These are phyloP conservation scores for Microstegium vimineum DNA, from an alignment of 176 grass and related monocot species.

Conservation along the genomic window DNA sequence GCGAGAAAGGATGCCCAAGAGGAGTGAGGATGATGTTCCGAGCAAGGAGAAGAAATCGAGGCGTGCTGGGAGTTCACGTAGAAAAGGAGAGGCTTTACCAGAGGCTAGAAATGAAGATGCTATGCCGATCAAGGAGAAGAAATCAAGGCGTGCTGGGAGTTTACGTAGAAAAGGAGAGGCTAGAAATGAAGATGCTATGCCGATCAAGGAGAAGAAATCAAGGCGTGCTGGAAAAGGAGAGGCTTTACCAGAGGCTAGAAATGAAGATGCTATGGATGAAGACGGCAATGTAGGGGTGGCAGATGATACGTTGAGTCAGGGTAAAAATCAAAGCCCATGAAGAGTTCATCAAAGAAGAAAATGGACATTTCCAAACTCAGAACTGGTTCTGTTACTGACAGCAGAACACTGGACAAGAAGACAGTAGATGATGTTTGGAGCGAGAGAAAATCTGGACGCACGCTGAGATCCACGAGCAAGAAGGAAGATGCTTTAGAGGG, in stretches of 20 bases:
- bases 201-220: too few species aligned
- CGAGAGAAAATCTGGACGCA: conserved; percentile 29
- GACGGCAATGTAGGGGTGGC: background rate
- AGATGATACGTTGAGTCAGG: conserved; percentile 18
- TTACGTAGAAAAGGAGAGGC: background rate
- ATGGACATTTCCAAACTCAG: conserved; percentile 16
- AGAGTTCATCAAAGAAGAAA: conserved; percentile 26
- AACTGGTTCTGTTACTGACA: conserved; percentile 14
- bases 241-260: background rate
- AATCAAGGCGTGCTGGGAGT: background rate
- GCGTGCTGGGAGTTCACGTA: background rate
- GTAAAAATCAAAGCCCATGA: conserved; percentile 2
- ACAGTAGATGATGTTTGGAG: background rate
- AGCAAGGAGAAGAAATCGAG: conserved; percentile 28
- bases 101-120: background rate
- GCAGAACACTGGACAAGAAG: background rate
- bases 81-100: background rate
- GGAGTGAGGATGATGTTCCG: conserved; percentile 7
- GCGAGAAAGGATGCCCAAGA: conserved; percentile 31
- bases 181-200: too few species aligned
- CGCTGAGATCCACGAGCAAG: conserved; percentile 33
- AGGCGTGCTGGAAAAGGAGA: too few species aligned
- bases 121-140: conserved; percentile 33
- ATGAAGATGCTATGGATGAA: conserved; percentile 4
- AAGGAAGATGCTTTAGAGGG: conserved; percentile 22